phyloP scores from a whole-genome alignment of 495 filamentous ascomycete species.

The Sporormia fimetaria region DNA sequence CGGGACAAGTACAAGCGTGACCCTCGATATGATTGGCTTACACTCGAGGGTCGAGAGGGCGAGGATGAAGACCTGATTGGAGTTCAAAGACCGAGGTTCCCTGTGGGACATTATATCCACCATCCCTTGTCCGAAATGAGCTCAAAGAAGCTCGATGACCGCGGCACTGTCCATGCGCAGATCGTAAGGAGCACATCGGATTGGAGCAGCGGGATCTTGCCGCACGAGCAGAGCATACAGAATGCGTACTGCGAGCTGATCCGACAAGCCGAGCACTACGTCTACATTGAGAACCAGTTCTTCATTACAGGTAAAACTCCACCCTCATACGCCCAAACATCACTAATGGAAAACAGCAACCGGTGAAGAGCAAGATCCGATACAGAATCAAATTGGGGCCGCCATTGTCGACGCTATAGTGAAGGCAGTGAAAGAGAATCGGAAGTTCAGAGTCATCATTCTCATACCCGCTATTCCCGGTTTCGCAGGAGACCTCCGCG shows the following conservation, averaged over 20 bases:
- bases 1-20: slow-evolving; percentile 95
- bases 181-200: slow-evolving; percentile 77
- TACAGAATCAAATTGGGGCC: slow-evolving; percentile 75
- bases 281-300: slow-evolving; percentile 98
- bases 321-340: not conserved
- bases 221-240: slow-evolving; percentile 73
- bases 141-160: slow-evolving; percentile 41
- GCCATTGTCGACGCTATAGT: slow-evolving; percentile 87
- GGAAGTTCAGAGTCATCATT: slow-evolving; percentile 86
- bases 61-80: slow-evolving; percentile 72
- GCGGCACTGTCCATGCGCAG: slow-evolving; percentile 71
- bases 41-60: slow-evolving; percentile 65
- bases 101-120: slow-evolving; percentile 72
- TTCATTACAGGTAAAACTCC: slow-evolving; percentile 45
- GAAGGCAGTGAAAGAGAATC: slow-evolving; percentile 64
- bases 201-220: slow-evolving; percentile 90
- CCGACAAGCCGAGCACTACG: slow-evolving; percentile 70
- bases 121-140: slow-evolving; percentile 61
- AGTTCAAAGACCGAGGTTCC: slow-evolving; percentile 75
- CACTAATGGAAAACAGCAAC: slow-evolving; percentile 52
- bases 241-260: slow-evolving; percentile 86
- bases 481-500: slow-evolving; percentile 81
- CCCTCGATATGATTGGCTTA: slow-evolving; percentile 66
- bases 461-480: slow-evolving; percentile 85
- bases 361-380: slow-evolving; percentile 69